These are phyloP conservation scores for Quercus lobata DNA, from an alignment of 331 rosid species.

Conservation along the genomic window DNA sequence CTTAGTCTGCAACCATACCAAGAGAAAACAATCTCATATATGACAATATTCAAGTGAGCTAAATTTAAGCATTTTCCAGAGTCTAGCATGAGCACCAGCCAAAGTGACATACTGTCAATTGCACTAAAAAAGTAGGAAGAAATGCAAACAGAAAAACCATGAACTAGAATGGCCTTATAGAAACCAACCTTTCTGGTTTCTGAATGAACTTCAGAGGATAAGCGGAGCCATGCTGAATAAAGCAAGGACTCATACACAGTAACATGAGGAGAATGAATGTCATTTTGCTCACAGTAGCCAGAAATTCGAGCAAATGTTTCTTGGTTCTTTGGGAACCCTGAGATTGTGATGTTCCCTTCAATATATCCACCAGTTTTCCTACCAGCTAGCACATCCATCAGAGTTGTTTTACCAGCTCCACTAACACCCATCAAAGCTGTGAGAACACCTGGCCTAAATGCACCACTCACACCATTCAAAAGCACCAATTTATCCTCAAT, in stretches of 20 bases:
- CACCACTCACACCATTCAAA: slow-evolving; percentile 71
- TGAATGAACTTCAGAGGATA: slow-evolving; percentile 30
- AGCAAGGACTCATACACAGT: slow-evolving; percentile 63
- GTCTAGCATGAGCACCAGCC: background rate
- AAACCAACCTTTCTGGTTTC: slow-evolving; percentile 45
- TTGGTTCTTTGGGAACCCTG: slow-evolving; percentile 54
- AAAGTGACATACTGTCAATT: background rate
- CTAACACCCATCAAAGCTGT: slow-evolving; percentile 95
- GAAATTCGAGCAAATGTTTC: slow-evolving; percentile 60
- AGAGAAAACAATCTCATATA: background rate
- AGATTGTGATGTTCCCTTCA: slow-evolving; percentile 43
- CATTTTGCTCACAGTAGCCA: slow-evolving; percentile 89
- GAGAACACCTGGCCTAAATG: slow-evolving; percentile 87
- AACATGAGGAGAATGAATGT: slow-evolving; percentile 85
- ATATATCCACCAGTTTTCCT: slow-evolving; percentile 54
- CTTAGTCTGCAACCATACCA: background rate
- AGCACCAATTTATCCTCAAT: slow-evolving; percentile 38
- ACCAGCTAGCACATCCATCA: slow-evolving; percentile 63
- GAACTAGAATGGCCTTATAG: background rate
- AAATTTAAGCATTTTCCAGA: no score
- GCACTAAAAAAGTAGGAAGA: background rate
- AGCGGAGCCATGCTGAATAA: slow-evolving; percentile 60
- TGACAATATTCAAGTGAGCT: background rate
- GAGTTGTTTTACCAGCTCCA: slow-evolving; percentile 95
- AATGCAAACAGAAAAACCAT: background rate